Evolutionary conservation across 1,284 basidiomycete genomes (phyloP).

Genomic region (Pterula multifida): DNA sequence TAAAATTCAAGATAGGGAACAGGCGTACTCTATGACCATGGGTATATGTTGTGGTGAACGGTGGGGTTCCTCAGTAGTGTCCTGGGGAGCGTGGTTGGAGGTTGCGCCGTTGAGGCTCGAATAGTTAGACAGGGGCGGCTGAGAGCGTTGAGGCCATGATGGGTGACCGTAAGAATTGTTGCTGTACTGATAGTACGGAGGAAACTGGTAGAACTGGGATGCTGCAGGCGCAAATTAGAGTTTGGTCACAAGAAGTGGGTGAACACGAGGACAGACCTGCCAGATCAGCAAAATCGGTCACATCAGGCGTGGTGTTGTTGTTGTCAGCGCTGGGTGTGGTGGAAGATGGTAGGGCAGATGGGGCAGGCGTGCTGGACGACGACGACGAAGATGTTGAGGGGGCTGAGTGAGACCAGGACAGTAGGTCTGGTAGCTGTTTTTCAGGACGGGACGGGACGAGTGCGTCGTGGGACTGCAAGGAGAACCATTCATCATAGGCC

Average conservation of each 20-base stretch:
- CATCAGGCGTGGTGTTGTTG: not conserved
- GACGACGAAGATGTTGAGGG: not conserved
- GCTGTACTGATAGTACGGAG: not conserved
- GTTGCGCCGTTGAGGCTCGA: constrained; percentile 23
- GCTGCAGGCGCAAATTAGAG: not conserved
- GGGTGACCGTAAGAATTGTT: constrained; percentile 6
- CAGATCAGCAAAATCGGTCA: constrained; percentile 1
- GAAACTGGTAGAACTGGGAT: not conserved
- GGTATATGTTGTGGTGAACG: constrained; percentile 6
- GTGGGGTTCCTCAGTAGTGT: constrained; percentile 20
- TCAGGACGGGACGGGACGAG: not conserved
- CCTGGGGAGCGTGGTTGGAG: constrained; percentile 14
- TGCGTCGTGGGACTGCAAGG: not conserved
- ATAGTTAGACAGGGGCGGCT: constrained; percentile 20
- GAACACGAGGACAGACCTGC: not conserved
- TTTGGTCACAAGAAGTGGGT: not conserved
- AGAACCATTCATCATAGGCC: constrained; percentile 2
- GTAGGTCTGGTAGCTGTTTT: not conserved
- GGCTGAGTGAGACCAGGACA: not conserved
- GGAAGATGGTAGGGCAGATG: not conserved
- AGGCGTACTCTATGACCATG: constrained; percentile 42
- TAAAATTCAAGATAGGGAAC: not conserved
- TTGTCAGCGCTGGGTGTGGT: not conserved
- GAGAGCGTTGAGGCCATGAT: constrained; percentile 10
- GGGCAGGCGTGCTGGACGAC: not conserved